phyloP scores from a whole-genome alignment of 2,329 filamentous ascomycete species.

The Amauroascus niger region DNA sequence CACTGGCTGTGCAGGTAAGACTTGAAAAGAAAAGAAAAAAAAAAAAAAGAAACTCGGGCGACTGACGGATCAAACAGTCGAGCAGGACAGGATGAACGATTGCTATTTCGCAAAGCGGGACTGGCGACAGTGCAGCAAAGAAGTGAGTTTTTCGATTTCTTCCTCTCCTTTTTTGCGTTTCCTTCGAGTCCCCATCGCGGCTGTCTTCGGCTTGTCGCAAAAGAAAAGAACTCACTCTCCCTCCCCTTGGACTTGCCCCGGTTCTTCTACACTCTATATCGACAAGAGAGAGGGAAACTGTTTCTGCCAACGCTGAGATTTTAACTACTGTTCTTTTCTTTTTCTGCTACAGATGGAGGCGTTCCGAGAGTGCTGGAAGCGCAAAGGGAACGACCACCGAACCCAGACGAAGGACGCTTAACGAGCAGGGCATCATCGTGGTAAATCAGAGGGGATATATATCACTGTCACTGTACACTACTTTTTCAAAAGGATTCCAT shows the following conservation, averaged over 20 bases:
- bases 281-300: background rate
- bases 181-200: background rate
- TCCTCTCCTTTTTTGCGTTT: constrained; percentile 17
- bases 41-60: background rate
- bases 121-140: constrained; percentile 77
- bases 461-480: constrained; percentile 3
- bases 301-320: background rate
- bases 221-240: no score
- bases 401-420: constrained; percentile 64
- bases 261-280: no score
- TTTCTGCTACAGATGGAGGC: constrained; percentile 61
- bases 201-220: background rate
- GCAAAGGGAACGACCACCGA: constrained; percentile 72
- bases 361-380: constrained; percentile 87
- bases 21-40: no score
- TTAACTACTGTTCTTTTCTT: no score
- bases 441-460: background rate
- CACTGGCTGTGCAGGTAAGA: constrained; percentile 81
- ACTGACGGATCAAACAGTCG: constrained; percentile 55
- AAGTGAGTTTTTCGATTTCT: constrained; percentile 64
- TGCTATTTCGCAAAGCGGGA: constrained; percentile 96
- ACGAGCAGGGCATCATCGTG: background rate
- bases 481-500: background rate
- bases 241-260: no score
- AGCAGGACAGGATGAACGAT: constrained; percentile 84